Evolutionary conservation across 768 basidiomycete species (phyloP).

Genomic region (Rhizopogon roseolus): DNA sequence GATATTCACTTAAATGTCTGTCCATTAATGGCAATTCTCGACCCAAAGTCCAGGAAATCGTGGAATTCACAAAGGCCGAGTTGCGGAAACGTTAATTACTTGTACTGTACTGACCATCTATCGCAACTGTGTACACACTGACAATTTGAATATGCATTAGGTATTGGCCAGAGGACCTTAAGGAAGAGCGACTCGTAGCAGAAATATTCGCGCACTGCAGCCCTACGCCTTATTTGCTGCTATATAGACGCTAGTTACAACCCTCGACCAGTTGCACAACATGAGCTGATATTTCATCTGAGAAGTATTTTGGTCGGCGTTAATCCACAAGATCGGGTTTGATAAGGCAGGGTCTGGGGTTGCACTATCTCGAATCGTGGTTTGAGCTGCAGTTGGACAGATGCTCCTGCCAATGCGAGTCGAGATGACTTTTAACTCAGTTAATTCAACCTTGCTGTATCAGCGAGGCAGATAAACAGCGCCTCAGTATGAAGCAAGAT

Average conservation of each 20-base stretch:
- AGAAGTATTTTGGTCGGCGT: too few relatives aligned
- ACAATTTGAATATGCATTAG: too few relatives aligned
- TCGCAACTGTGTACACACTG: too few relatives aligned
- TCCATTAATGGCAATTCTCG: neutral
- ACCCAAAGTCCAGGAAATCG: neutral
- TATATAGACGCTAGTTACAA: too few relatives aligned
- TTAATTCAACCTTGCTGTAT: neutral
- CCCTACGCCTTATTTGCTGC: too few relatives aligned
- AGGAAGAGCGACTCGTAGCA: too few relatives aligned
- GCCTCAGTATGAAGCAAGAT: neutral
- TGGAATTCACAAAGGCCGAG: neutral
- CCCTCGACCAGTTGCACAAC: too few relatives aligned
- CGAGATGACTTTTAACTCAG: neutral
- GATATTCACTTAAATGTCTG: neutral
- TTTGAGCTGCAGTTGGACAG: neutral
- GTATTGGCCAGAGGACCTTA: too few relatives aligned
- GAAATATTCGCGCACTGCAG: too few relatives aligned
- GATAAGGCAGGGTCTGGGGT: neutral
- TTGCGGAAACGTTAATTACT: neutral
- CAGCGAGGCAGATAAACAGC: neutral
- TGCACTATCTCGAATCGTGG: neutral
- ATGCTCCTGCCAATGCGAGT: neutral
- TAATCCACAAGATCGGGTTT: too few relatives aligned
- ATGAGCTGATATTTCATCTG: too few relatives aligned
- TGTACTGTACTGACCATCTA: too few relatives aligned